Conservation (phyloP, 768 basidiomycete species). For the Aureoboletus auriporus region DNA sequence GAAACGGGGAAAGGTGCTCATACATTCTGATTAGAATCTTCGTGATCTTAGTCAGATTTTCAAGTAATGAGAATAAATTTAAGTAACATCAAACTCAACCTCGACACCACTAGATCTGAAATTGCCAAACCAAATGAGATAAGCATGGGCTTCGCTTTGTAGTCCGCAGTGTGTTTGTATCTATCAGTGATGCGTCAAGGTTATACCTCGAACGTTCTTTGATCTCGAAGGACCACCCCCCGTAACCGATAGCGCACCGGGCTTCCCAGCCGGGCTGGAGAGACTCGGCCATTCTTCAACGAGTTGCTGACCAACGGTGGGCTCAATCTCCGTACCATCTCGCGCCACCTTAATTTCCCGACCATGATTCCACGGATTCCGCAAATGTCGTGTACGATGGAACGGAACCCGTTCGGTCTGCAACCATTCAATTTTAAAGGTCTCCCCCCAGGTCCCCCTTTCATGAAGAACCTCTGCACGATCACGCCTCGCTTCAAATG, state of each 20-base stretch:
- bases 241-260: slow-evolving; percentile 4
- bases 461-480: too few relatives aligned
- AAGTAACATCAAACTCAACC: too few relatives aligned
- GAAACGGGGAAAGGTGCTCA: neutral
- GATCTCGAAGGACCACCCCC: neutral
- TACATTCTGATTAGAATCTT: too few relatives aligned
- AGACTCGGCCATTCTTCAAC: slow-evolving; percentile 64
- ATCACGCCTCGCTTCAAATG: too few relatives aligned
- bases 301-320: slow-evolving; percentile 60
- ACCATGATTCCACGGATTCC: slow-evolving; percentile 93
- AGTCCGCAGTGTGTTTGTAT: too few relatives aligned
- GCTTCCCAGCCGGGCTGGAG: slow-evolving; percentile 11
- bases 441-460: slow-evolving; percentile 59
- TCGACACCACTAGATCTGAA: too few relatives aligned
- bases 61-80: too few relatives aligned
- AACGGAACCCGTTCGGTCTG: slow-evolving; percentile 71
- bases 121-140: neutral
- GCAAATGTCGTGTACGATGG: slow-evolving; percentile 67
- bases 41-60: too few relatives aligned
- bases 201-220: neutral
- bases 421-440: slow-evolving; percentile 84
- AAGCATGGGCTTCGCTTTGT: neutral
- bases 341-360: slow-evolving; percentile 77
- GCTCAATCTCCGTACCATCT: slow-evolving; percentile 92
- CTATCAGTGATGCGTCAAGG: neutral